Evolutionary conservation across 2,329 filamentous ascomycete genomes (phyloP), one percentile per base, ranked within the genome.

Genomic region (Sporothrix humicola): DNA sequence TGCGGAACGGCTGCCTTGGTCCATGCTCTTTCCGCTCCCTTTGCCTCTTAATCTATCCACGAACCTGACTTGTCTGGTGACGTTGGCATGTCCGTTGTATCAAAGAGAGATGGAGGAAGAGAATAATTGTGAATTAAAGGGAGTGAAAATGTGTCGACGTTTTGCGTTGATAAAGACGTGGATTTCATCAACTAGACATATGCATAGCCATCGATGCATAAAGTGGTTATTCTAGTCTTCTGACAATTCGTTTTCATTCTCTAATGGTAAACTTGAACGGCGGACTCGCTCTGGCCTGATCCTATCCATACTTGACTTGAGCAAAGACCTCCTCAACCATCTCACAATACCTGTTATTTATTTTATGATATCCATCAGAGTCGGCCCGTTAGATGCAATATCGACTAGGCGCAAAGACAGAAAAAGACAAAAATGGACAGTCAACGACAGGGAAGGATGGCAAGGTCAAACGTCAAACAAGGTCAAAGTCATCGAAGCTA

Each of bases 341-440:
- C 12, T 65, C 44, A 23, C 37, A 12, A 9, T 42, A 37, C 37
- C 2, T 46, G 17, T 46, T 63, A 63, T 63, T 23, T 17, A 23
- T 63, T 23, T 17, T 13, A 10, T 46, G 37, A 2, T 65, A 44
- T 23, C 37, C n/a, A 15, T 46, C 37, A 23, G 37, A 65, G 59
- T 68, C 63, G 63, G 63, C 63, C 63, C 63, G 63, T 68, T 68
- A 46, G 37, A 65, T 65, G 37, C 59, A 65, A 46, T 46, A n/a
- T 58, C 59, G n/a, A 46, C 37, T 46, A 65, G 10, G n/a, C n/a
- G 37, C 59, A 65, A 46, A 46, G 20, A 12, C 17, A 46, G n/a
- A 23, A 37, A 17, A 46, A 15, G n/a, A 46, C 31, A 37, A 37
- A 7, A 37, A 37, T 2, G 7, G 31, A 37, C 31, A 37, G 31